Evolutionary conservation across 345 rosid genomes (phyloP).

Genomic region (Citrus inodora): DNA sequence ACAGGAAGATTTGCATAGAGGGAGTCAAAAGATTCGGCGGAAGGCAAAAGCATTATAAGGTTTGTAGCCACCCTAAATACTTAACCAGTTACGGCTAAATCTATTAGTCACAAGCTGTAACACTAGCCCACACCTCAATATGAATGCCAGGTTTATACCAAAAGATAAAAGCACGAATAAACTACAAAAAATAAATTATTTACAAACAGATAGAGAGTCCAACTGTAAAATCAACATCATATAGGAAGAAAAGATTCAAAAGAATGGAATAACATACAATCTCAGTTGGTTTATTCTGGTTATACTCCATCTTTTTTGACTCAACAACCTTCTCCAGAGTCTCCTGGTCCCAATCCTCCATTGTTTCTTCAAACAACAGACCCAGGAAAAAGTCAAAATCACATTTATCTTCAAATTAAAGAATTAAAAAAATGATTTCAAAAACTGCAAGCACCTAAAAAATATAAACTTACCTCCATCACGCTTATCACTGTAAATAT

Average conservation of each 20-base stretch:
- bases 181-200: background rate
- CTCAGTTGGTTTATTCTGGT: slow-evolving; percentile 91
- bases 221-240: background rate
- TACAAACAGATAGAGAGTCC: background rate
- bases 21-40: background rate
- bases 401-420: background rate
- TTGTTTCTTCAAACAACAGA: slow-evolving; percentile 39
- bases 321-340: slow-evolving; percentile 90
- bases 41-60: background rate
- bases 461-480: slow-evolving; percentile 51
- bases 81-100: background rate
- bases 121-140: background rate
- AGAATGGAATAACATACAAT: slow-evolving; percentile 49
- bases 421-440: background rate
- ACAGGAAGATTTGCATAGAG: background rate
- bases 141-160: background rate
- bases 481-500: slow-evolving; percentile 82
- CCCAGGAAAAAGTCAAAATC: slow-evolving; percentile 12
- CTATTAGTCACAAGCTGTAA: background rate
- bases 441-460: background rate
- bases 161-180: background rate
- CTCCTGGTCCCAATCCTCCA: slow-evolving; percentile 99
- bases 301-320: slow-evolving; percentile 76
- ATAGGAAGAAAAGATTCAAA: background rate
- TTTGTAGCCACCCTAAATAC: background rate